Conservation (phyloP, 2,329 filamentous ascomycete genomes). For the Ceratocystis destructans region DNA sequence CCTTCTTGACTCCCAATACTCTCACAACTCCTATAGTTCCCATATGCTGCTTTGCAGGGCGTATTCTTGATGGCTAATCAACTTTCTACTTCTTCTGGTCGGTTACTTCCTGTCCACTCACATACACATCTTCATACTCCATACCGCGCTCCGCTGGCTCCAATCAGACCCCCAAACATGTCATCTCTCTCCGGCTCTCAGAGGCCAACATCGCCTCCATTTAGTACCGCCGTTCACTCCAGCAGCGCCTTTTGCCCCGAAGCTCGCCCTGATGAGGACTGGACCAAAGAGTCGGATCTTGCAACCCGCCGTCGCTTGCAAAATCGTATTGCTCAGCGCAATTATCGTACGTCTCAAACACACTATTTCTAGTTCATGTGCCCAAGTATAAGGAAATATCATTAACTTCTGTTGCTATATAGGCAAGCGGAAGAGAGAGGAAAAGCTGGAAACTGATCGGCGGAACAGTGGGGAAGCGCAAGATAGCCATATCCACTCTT, state of each 20-base stretch:
- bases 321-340: slow-evolving; percentile 62
- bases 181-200: slow-evolving; percentile 1
- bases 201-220: not conserved
- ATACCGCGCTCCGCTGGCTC: not conserved
- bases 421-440: slow-evolving; percentile 16
- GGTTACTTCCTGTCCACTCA: not conserved
- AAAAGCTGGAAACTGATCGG: slow-evolving; percentile 8
- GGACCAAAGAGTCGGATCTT: slow-evolving; percentile 97
- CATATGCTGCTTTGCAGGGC: not conserved
- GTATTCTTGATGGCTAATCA: not conserved
- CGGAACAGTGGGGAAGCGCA: not conserved
- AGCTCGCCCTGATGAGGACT: slow-evolving; percentile 92
- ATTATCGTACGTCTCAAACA: slow-evolving; percentile 48
- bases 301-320: slow-evolving; percentile 74
- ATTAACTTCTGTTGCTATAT: not conserved
- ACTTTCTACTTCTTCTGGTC: not conserved
- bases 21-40: not conserved
- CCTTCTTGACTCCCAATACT: not conserved
- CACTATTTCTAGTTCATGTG: slow-evolving; percentile 51
- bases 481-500: not conserved
- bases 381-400: not conserved
- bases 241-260: slow-evolving; percentile 92
- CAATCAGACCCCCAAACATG: not conserved
- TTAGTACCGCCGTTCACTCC: slow-evolving; percentile 31
- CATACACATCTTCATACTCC: not conserved